These are phyloP conservation scores for Astragalus glycyphyllos DNA, from an alignment of 306 rosid genomes.

Conservation along the genomic window DNA sequence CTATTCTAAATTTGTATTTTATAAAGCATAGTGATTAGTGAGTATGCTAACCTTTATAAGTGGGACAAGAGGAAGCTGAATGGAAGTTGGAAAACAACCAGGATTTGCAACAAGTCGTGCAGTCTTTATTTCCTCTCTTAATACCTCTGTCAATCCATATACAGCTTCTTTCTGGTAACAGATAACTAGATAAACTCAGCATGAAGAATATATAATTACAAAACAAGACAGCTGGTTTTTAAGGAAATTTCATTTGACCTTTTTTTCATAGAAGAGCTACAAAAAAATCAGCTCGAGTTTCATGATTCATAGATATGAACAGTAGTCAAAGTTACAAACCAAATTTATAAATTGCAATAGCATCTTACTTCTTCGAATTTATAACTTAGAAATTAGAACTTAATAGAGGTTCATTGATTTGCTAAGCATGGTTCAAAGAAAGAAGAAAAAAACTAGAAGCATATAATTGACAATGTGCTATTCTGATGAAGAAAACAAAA, in stretches of 20 bases:
- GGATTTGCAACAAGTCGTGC: conserved; percentile 96
- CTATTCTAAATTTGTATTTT: conserved; percentile 13
- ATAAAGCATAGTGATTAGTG: conserved; percentile 12
- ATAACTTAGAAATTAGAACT: conserved; percentile 25
- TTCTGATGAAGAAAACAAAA: conserved; percentile 26
- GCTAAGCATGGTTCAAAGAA: conserved; percentile 17
- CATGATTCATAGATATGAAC: background rate
- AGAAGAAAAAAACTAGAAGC: conserved; percentile 23
- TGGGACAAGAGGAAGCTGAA: conserved; percentile 95
- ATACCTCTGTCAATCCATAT: conserved; percentile 93
- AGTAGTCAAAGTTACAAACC: conserved; percentile 30
- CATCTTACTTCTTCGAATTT: conserved; percentile 22
- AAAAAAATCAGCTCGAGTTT: background rate
- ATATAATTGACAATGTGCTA: conserved; percentile 19
- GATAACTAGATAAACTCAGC: conserved; percentile 38
- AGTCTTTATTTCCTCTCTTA: conserved; percentile 67
- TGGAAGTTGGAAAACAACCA: conserved; percentile 95
- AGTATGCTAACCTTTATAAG: conserved; percentile 71
- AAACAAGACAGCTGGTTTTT: background rate
- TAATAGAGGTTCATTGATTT: conserved; percentile 7
- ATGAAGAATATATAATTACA: conserved; percentile 26
- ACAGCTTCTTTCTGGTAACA: conserved; percentile 84
- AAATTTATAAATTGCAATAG: conserved; percentile 20
- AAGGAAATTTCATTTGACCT: conserved; percentile 4
- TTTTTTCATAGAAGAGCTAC: background rate